Percentiles rank a stretch among this genome's conserved stretches.
phyloP scores from a whole-genome alignment of 176 grass and related monocot species.

The Themeda triandra region DNA sequence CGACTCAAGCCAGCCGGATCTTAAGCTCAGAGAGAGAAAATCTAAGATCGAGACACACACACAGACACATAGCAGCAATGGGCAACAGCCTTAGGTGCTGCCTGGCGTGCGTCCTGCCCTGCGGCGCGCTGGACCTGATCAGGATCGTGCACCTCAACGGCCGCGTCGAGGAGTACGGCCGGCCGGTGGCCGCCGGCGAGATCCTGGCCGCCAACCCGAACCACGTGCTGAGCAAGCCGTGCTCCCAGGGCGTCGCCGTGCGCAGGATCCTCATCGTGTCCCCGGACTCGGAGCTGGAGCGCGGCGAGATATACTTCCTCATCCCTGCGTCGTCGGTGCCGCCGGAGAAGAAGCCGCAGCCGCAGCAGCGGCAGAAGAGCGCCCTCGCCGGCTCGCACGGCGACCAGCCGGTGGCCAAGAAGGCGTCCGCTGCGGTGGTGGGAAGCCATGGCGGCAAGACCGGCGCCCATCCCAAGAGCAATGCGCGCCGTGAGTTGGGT shows the following conservation, averaged over 20 bases:
- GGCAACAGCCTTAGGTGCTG: conserved; percentile 94
- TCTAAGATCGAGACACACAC: neutral
- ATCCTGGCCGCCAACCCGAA: conserved; percentile 77
- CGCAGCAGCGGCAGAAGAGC: conserved; percentile 22
- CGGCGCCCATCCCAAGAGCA: neutral
- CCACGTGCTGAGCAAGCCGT: conserved; percentile 79
- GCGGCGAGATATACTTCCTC: conserved; percentile 89
- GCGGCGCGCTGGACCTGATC: conserved; percentile 88
- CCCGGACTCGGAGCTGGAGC: conserved; percentile 74
- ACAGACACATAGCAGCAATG: conserved; percentile 34
- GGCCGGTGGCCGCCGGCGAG: conserved; percentile 64
- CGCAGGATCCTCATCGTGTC: conserved; percentile 74
- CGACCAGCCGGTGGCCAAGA: neutral
- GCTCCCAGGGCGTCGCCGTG: conserved; percentile 49
- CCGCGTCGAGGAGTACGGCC: conserved; percentile 80
- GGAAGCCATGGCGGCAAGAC: conserved; percentile 34
- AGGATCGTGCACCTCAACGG: conserved; percentile 90
- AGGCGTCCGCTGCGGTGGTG: neutral
- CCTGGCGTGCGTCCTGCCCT: conserved; percentile 90
- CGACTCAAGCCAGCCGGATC: neutral
- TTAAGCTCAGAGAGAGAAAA: neutral
- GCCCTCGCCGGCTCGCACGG: neutral
- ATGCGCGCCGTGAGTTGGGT: conserved; percentile 4
- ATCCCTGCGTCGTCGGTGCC: conserved; percentile 57
- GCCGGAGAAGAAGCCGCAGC: conserved; percentile 41